Conservation (phyloP, 257 asterid genomes). For the Solanum medicagineum region DNA sequence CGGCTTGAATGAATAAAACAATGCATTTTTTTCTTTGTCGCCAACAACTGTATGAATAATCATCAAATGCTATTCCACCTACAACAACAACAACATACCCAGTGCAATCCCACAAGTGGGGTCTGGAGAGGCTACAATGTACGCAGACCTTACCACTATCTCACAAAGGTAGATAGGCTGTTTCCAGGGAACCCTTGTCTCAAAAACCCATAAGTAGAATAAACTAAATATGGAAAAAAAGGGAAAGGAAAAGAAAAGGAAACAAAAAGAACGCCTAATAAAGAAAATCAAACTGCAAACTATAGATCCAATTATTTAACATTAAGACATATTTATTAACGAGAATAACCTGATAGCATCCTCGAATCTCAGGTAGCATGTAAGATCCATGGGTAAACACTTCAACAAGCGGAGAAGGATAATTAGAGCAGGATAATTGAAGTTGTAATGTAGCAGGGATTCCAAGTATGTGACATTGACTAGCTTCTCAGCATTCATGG, state of each 20-base stretch:
- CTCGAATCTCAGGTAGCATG: conserved; percentile 70
- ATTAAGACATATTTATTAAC: not conserved
- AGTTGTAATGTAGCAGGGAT: conserved; percentile 39
- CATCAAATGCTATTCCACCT: not conserved
- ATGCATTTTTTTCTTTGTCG: not conserved
- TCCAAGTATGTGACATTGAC: conserved; percentile 36
- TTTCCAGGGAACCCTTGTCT: no score
- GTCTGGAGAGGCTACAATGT: no score
- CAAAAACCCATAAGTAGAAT: no score
- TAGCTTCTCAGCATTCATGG: conserved; percentile 26
- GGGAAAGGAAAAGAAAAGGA: no score
- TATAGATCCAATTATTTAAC: not conserved
- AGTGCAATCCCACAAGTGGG: no score
- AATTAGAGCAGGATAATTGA: conserved; percentile 49
- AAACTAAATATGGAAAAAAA: no score
- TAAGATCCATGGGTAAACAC: conserved; percentile 83
- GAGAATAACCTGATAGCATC: conserved; percentile 64
- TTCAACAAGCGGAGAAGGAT: conserved; percentile 61
- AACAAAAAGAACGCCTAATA: no score
- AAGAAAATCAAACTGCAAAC: not conserved
- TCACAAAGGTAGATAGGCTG: no score
- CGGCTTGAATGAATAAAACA: not conserved
- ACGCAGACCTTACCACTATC: no score
- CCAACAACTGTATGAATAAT: not conserved
- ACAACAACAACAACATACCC: no score